A percentile compares a stretch with the other conserved stretches of the same genome.
Evolutionary conservation across 2,329 filamentous ascomycete genomes (phyloP).

Genomic region (Ascochyta clinopodiicola): DNA sequence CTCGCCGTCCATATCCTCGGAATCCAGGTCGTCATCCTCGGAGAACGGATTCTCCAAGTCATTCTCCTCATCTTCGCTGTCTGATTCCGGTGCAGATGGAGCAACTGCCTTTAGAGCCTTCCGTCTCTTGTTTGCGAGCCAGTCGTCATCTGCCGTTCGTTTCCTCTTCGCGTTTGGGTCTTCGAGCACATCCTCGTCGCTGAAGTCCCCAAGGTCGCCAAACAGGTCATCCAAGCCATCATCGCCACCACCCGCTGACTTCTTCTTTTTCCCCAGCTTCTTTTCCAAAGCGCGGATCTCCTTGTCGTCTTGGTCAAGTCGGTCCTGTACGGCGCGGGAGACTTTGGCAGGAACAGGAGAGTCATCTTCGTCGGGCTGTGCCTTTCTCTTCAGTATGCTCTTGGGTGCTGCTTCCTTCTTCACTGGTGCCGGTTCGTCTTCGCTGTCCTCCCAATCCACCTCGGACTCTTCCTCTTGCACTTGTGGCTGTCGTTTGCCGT

Average conservation of each 20-base stretch:
- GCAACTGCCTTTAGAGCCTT: constrained; percentile 52
- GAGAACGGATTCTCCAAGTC: constrained; percentile 19
- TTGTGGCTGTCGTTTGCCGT: constrained; percentile 23
- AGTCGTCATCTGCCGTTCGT: constrained; percentile 64
- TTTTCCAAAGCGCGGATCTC: constrained; percentile 89
- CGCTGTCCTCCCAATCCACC: constrained; percentile 42
- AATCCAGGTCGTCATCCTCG: constrained; percentile 43
- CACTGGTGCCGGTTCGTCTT: constrained; percentile 35
- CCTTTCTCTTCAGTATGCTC: constrained; percentile 37
- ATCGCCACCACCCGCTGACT: constrained; percentile 66
- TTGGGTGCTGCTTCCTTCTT: constrained; percentile 41
- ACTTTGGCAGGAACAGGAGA: constrained; percentile 34
- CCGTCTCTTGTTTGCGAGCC: constrained; percentile 64
- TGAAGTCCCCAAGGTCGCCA: constrained; percentile 63
- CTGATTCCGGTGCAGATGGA: constrained; percentile 17
- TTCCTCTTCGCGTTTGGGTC: constrained; percentile 61
- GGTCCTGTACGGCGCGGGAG: constrained; percentile 59
- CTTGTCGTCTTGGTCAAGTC: constrained; percentile 78
- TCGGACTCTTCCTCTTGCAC: constrained; percentile 35
- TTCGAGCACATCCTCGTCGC: constrained; percentile 56
- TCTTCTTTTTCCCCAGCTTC: constrained; percentile 82
- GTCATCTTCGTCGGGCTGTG: constrained; percentile 10
- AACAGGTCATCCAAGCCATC: constrained; percentile 84
- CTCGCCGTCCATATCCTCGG: constrained; percentile 31
- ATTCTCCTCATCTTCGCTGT: constrained; percentile 39